A percentile compares a stretch with the other conserved stretches of the same genome.
These are phyloP conservation scores for Penicillium decumbens DNA, from an alignment of 2,329 filamentous ascomycete genomes.

Conservation along the genomic window DNA sequence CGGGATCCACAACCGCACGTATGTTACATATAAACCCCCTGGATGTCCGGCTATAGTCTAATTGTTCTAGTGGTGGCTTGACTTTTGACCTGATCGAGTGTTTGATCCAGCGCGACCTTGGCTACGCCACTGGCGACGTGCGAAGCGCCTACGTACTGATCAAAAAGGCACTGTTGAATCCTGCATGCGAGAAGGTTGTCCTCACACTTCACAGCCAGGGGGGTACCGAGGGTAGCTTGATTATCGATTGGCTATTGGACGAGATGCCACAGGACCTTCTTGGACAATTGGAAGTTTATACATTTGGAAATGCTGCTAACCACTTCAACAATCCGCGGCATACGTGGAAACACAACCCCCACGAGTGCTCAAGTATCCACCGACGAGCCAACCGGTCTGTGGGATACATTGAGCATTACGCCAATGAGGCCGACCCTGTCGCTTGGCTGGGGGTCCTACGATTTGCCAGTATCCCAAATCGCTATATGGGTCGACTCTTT, in stretches of 20 bases:
- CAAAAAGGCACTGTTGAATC: slow-evolving; percentile 60
- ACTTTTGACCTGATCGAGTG: slow-evolving; percentile 75
- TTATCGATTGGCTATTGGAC: slow-evolving; percentile 71
- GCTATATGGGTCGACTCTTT: slow-evolving; percentile 49
- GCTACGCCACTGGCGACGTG: slow-evolving; percentile 66
- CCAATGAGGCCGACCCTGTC: slow-evolving; percentile 69
- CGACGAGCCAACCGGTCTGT: slow-evolving; percentile 39
- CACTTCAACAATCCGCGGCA: slow-evolving; percentile 72
- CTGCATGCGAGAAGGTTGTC: slow-evolving; percentile 62
- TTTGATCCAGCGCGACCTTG: slow-evolving; percentile 68
- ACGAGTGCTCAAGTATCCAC: not conserved
- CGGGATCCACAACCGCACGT: slow-evolving; percentile 72
- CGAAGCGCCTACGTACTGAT: slow-evolving; percentile 56
- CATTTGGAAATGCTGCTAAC: slow-evolving; percentile 73
- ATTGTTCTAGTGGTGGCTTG: slow-evolving; percentile 50
- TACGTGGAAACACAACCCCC: slow-evolving; percentile 26
- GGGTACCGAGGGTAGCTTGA: slow-evolving; percentile 66
- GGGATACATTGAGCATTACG: slow-evolving; percentile 74
- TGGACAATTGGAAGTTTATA: slow-evolving; percentile 66
- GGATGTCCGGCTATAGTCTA: not conserved
- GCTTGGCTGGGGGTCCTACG: slow-evolving; percentile 69
- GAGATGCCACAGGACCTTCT: slow-evolving; percentile 64
- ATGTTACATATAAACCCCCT: slow-evolving; percentile 13
- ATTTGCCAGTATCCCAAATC: slow-evolving; percentile 52
- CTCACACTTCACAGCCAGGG: slow-evolving; percentile 75